These are phyloP conservation scores for Coemansia sp. DNA, from an alignment of 192 early-diverging fungal genomes.

Conservation along the genomic window DNA sequence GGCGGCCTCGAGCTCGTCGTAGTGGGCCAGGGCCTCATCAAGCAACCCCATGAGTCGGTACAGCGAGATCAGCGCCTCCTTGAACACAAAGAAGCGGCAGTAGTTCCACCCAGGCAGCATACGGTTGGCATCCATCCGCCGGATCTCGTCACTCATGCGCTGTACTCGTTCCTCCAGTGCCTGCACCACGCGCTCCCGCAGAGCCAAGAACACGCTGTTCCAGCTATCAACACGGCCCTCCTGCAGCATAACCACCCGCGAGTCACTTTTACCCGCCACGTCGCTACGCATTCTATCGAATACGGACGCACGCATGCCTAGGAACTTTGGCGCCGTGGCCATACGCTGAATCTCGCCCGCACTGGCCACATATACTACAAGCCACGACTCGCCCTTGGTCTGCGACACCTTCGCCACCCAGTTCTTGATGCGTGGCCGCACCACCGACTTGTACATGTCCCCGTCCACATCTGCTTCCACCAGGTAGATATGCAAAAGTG, in stretches of 20 bases:
- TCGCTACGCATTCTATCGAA: conserved; percentile 85
- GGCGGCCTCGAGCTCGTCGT: conserved; percentile 95
- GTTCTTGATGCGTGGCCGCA: conserved; percentile 31
- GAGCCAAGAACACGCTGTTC: conserved; percentile 21
- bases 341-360: conserved; percentile 51
- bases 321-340: conserved; percentile 36
- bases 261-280: conserved; percentile 53
- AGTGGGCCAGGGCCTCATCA: conserved; percentile 87
- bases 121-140: conserved; percentile 83
- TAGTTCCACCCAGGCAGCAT: conserved; percentile 99
- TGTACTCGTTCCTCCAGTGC: conserved; percentile 66
- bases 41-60: conserved; percentile 83
- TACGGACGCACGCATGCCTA: conserved; percentile 60
- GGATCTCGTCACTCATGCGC: conserved; percentile 60
- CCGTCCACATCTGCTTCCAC: conserved; percentile 22
- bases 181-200: conserved; percentile 61
- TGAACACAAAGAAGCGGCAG: conserved; percentile 93
- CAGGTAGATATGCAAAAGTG: conserved; percentile 29
- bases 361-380: conserved; percentile 71
- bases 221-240: conserved; percentile 32
- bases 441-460: conserved; percentile 38
- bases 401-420: conserved; percentile 24
- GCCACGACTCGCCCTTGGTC: conserved; percentile 68
- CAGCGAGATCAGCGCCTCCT: conserved; percentile 79
- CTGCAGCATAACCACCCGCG: conserved; percentile 24